Conservation (phyloP, 306 rosid species). For the Medicago lupulina region DNA sequence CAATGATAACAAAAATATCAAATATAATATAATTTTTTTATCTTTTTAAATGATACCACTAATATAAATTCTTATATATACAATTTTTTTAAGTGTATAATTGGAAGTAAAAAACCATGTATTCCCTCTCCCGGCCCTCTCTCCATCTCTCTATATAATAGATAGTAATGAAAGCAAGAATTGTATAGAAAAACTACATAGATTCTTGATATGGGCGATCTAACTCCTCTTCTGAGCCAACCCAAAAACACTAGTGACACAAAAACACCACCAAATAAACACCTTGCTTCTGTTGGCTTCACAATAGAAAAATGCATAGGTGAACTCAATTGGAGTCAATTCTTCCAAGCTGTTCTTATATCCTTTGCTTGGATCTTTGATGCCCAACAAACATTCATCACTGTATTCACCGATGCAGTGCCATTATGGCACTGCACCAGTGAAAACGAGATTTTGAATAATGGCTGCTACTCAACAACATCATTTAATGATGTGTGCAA, state of each 20-base stretch:
- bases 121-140: too few relatives aligned
- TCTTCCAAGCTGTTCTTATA: constrained; percentile 57
- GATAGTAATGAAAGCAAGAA: too few relatives aligned
- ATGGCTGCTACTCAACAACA: constrained; percentile 2
- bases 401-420: constrained; percentile 61
- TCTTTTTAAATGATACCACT: too few relatives aligned
- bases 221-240: not conserved
- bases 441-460: not conserved
- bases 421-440: constrained; percentile 63
- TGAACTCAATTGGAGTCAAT: constrained; percentile 54
- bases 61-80: too few relatives aligned
- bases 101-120: too few relatives aligned
- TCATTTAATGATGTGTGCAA: constrained; percentile 42
- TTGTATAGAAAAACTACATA: not conserved
- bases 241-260: constrained; percentile 29
- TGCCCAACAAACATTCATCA: constrained; percentile 67
- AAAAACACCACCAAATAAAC: constrained; percentile 10
- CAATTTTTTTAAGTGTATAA: too few relatives aligned
- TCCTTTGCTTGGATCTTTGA: constrained; percentile 66
- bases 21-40: too few relatives aligned
- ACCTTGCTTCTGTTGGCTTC: constrained; percentile 58
- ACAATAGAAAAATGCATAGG: constrained; percentile 55
- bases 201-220: not conserved
- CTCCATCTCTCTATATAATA: too few relatives aligned
- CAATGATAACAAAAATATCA: too few relatives aligned